Base-by-base conservation (phyloP, 2,329 filamentous ascomycete species). In the Alternaria infectoria region DNA sequence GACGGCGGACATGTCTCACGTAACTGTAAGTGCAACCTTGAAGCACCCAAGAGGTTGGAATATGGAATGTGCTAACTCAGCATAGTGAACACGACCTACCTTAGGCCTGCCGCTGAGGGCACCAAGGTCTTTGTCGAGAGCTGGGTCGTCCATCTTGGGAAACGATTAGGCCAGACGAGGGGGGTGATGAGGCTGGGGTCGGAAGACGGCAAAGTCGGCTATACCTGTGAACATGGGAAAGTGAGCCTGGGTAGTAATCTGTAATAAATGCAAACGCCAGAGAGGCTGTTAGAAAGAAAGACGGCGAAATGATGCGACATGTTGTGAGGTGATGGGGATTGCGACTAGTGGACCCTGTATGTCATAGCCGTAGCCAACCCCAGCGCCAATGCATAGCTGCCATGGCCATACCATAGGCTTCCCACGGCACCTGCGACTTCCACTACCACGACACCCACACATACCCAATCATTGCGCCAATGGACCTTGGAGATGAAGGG, bases 31-130 rank as follows among this genome's bases (percentile, higher is more conserved):
- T 66, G 28, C 47, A 57, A 21, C 15, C 17, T 32, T 17, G 13
- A n/a, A 4, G 13, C 9, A 25, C 9, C 21, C 13, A 25, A 32
- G 11, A 32, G 13, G 6, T 43, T 25, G 19, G 32, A 17, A 26
- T 7, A 28, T 47, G 11, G 19, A 26, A 19, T 19, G 21, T 25
- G 25, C 5, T 50, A 52, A 30, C 17, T 5, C 10, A 5, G 21
- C 15, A 11, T 79, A 56, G 71, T 85, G 64, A 84, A 80, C 67
- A 83, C 83, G 52, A 83, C 79, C 3, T 85, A 84, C 63, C 62
- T 85, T 40, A 69, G 81, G 11, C 82, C 82, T 5, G 80, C 80
- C 26, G 71, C 76, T 5, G 73, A 80, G 54, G 83, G 83, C 1
- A 68, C 77, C 28, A 78, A 78, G 56, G 59, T 84, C 15, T 70